Percentiles rank a stretch among this genome's conserved stretches.
phyloP scores from a whole-genome alignment of 345 rosid genomes.

The Citrus trifoliata region DNA sequence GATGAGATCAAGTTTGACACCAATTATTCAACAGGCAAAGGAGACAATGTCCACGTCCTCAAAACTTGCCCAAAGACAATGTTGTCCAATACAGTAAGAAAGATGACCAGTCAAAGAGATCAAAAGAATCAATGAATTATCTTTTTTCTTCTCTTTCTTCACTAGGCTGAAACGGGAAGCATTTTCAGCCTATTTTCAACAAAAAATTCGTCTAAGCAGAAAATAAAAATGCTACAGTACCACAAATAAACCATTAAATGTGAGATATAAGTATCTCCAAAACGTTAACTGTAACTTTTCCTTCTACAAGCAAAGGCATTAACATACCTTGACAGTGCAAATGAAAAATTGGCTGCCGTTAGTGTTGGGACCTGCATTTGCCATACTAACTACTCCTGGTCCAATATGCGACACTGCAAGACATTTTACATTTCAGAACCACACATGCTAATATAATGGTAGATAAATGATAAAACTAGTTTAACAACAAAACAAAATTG shows the following conservation, averaged over 20 bases:
- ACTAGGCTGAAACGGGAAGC: not conserved
- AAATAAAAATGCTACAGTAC: not conserved
- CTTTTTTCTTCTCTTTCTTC: not conserved
- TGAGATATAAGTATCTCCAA: not conserved
- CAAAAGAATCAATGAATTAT: not conserved
- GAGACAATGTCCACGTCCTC: not conserved
- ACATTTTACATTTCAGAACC: conserved; percentile 13
- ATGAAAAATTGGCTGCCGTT: conserved; percentile 98
- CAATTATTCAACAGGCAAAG: not conserved
- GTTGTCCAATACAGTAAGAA: not conserved
- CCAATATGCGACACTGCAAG: conserved; percentile 82
- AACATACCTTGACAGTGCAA: conserved; percentile 89
- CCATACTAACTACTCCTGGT: conserved; percentile 97
- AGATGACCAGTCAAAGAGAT: not conserved
- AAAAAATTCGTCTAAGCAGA: not conserved
- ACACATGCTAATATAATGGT: not conserved
- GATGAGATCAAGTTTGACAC: not conserved
- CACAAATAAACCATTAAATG: not conserved
- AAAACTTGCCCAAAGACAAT: too few species aligned
- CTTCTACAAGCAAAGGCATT: conserved; percentile 2
- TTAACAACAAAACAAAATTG: not conserved
- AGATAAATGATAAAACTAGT: not conserved
- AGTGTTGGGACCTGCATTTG: conserved; percentile 99
- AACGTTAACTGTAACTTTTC: not conserved
- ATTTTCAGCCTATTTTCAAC: not conserved